These are phyloP conservation scores for Fusarium sp. DNA, from an alignment of 2,329 filamentous ascomycete species.

Conservation along the genomic window DNA sequence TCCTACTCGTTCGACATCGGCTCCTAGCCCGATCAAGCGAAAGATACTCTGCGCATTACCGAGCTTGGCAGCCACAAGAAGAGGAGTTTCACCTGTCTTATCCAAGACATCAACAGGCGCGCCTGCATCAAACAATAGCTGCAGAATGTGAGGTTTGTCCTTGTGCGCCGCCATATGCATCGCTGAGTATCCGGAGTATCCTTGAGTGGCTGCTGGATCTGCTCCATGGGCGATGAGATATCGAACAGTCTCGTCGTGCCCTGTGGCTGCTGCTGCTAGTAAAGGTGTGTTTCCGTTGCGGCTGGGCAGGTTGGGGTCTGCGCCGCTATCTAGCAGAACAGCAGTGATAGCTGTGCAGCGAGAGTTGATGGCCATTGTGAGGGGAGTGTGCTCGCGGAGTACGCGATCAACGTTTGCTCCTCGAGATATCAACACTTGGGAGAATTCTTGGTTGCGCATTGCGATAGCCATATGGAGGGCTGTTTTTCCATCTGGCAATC, in stretches of 20 bases:
- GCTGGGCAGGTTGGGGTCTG: slow-evolving; percentile 42
- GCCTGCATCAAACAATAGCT: slow-evolving; percentile 39
- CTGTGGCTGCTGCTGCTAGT: slow-evolving; percentile 43
- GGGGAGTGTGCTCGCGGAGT: slow-evolving; percentile 44
- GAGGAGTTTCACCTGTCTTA: slow-evolving; percentile 43
- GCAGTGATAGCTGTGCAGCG: slow-evolving; percentile 45
- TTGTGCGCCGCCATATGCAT: slow-evolving; percentile 48
- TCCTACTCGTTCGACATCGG: slow-evolving; percentile 43
- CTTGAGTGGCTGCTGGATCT: slow-evolving; percentile 37
- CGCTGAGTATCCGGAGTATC: slow-evolving; percentile 43
- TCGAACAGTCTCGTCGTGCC: slow-evolving; percentile 46
- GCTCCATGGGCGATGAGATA: slow-evolving; percentile 45
- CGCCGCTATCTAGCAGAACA: slow-evolving; percentile 43
- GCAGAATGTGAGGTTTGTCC: slow-evolving; percentile 41
- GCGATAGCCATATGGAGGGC: slow-evolving; percentile 44
- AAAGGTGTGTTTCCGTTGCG: slow-evolving; percentile 46
- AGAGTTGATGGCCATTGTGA: slow-evolving; percentile 45
- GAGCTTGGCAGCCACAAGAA: slow-evolving; percentile 46
- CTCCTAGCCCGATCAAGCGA: slow-evolving; percentile 42
- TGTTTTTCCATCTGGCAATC: slow-evolving; percentile 44
- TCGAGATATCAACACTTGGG: slow-evolving; percentile 44
- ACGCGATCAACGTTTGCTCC: slow-evolving; percentile 44
- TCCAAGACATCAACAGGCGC: slow-evolving; percentile 42
- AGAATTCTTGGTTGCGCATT: slow-evolving; percentile 46
- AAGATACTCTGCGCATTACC: slow-evolving; percentile 41